A percentile compares a stretch with the other conserved stretches of the same genome.
Conservation (phyloP, 2,329 filamentous ascomycete genomes). For the Fusarium brevicatenulatum region DNA sequence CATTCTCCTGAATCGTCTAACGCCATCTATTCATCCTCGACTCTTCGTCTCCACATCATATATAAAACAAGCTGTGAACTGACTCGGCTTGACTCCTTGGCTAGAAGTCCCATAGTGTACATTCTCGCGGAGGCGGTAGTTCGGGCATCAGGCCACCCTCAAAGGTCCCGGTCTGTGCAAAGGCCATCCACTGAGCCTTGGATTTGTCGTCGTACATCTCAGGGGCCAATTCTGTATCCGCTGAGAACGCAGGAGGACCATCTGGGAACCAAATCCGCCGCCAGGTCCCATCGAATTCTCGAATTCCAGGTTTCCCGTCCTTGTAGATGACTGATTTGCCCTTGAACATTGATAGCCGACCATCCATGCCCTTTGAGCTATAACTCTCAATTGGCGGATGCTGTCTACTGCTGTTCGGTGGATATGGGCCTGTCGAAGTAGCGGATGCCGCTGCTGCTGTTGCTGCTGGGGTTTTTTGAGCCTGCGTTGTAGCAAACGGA, state of each 20-base stretch:
- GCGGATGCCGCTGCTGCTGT: constrained; percentile 12
- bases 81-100: background rate
- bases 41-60: constrained; percentile 55
- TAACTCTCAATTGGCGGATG: constrained; percentile 59
- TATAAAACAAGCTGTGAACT: constrained; percentile 68
- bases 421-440: constrained; percentile 53
- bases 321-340: constrained; percentile 71
- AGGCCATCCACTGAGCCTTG: constrained; percentile 71
- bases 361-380: constrained; percentile 53
- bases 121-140: constrained; percentile 81
- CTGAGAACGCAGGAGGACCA: constrained; percentile 71
- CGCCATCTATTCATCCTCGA: constrained; percentile 18
- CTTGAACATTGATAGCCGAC: constrained; percentile 68
- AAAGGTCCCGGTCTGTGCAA: constrained; percentile 74
- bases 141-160: constrained; percentile 77
- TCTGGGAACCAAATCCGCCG: constrained; percentile 78
- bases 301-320: constrained; percentile 58
- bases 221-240: constrained; percentile 69
- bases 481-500: constrained; percentile 38
- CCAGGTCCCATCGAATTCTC: constrained; percentile 64
- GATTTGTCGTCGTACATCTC: constrained; percentile 68
- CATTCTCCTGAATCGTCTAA: constrained; percentile 33
- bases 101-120: constrained; percentile 77
- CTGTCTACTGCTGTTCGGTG: constrained; percentile 55
- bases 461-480: background rate